These are phyloP conservation scores for Typha latifolia DNA, from an alignment of 176 grass and related monocot species.

Conservation along the genomic window DNA sequence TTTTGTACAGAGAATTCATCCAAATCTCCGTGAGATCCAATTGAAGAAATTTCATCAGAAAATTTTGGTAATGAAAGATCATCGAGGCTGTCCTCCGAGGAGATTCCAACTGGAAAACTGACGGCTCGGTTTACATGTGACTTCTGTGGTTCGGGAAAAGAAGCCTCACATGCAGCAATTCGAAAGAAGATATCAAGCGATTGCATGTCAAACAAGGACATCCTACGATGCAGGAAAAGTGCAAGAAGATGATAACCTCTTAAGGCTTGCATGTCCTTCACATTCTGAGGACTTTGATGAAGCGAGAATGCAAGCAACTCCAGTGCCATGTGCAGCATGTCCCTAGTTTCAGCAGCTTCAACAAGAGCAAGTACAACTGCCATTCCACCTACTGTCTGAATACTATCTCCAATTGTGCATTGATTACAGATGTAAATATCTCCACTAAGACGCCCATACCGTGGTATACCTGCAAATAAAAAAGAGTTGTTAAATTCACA, in stretches of 20 bases:
- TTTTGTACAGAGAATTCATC: conserved; percentile 75
- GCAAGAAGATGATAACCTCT: conserved; percentile 94
- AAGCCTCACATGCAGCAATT: conserved; percentile 99
- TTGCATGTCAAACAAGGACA: conserved; percentile 97
- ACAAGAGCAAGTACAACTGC: conserved; percentile 90
- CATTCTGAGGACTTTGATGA: conserved; percentile 82
- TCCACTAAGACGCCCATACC: conserved; percentile 83
- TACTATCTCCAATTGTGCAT: conserved; percentile 79
- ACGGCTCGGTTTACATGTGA: conserved; percentile 51
- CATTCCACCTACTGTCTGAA: conserved; percentile 91
- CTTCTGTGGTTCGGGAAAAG: conserved; percentile 81
- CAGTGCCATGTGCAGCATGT: conserved; percentile 93
- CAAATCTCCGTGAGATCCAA: conserved; percentile 82
- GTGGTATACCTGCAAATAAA: conserved; percentile 80
- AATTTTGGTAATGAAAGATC: conserved; percentile 82
- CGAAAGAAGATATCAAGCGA: conserved; percentile 96
- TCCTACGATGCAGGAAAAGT: conserved; percentile 75
- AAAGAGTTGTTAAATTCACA: background rate
- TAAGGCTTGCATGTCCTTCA: conserved; percentile 87
- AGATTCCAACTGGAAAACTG: conserved; percentile 60
- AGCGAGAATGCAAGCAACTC: conserved; percentile 89
- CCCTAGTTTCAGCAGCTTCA: conserved; percentile 81
- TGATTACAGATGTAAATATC: conserved; percentile 96
- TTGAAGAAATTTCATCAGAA: conserved; percentile 71
- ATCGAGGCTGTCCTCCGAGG: conserved; percentile 61